Conservation (phyloP, 2,329 filamentous ascomycete genomes). For the Microascus cirrosus region DNA sequence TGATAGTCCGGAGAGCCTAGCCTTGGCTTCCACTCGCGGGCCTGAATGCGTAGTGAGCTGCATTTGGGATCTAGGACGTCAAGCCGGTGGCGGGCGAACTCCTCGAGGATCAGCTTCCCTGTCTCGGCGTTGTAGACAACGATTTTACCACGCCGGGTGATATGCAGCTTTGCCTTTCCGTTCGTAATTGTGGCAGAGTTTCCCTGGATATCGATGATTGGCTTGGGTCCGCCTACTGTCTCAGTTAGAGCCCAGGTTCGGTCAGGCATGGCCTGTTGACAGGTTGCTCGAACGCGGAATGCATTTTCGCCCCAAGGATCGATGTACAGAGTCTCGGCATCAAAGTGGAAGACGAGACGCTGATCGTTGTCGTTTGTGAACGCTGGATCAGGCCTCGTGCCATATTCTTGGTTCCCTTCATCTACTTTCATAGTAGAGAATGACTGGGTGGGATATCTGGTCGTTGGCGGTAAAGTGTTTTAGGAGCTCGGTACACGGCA, state of each 20-base stretch:
- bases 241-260: slow-evolving; percentile 25
- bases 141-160: slow-evolving; percentile 17
- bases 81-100: slow-evolving; percentile 17
- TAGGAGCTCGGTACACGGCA: no score
- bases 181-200: slow-evolving; percentile 13
- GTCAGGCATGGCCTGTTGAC: slow-evolving; percentile 19
- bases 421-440: neutral
- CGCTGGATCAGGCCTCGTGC: slow-evolving; percentile 5
- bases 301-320: slow-evolving; percentile 36
- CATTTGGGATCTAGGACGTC: slow-evolving; percentile 40
- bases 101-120: slow-evolving; percentile 17
- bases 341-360: slow-evolving; percentile 18
- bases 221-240: slow-evolving; percentile 4
- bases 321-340: slow-evolving; percentile 35
- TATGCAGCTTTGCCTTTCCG: slow-evolving; percentile 17
- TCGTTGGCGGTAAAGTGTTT: no score
- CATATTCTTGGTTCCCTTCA: slow-evolving; percentile 7
- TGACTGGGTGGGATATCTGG: neutral
- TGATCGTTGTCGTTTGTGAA: slow-evolving; percentile 10
- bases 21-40: slow-evolving; percentile 45
- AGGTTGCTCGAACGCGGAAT: slow-evolving; percentile 34
- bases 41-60: slow-evolving; percentile 43
- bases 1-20: slow-evolving; percentile 37
- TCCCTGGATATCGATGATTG: slow-evolving; percentile 11
- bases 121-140: slow-evolving; percentile 13